phyloP scores from a whole-genome alignment of 306 rosid species.

The Senna siamea region DNA sequence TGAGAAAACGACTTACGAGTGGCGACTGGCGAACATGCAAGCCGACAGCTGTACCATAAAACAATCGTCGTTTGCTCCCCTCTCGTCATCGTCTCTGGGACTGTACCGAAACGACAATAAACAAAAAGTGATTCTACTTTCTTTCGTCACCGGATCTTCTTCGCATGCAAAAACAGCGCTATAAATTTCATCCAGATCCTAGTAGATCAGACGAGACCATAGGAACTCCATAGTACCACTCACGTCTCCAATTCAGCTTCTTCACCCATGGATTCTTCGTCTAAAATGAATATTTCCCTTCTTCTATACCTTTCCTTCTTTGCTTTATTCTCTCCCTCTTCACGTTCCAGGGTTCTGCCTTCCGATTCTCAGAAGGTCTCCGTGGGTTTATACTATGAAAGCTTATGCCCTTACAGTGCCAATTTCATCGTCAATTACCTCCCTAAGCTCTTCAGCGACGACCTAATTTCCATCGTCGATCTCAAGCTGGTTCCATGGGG shows the following conservation, averaged over 20 bases:
- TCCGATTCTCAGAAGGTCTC: slow-evolving; percentile 65
- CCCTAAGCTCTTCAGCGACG: slow-evolving; percentile 60
- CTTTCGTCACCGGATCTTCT: too few relatives aligned
- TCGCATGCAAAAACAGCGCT: slow-evolving; percentile 8
- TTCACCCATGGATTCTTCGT: slow-evolving; percentile 48
- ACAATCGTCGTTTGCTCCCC: too few relatives aligned
- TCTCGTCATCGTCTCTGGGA: too few relatives aligned
- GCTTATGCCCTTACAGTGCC: slow-evolving; percentile 80
- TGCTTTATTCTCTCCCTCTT: slow-evolving; percentile 40
- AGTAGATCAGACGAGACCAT: not conserved
- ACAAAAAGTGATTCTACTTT: too few relatives aligned
- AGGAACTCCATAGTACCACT: not conserved
- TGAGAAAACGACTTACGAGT: too few relatives aligned
- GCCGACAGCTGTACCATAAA: too few relatives aligned
- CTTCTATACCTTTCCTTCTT: slow-evolving; percentile 37
- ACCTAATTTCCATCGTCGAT: slow-evolving; percentile 66
- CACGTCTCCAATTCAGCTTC: slow-evolving; percentile 21
- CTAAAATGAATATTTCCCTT: slow-evolving; percentile 16
- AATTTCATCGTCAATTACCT: slow-evolving; percentile 69
- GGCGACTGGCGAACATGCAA: too few relatives aligned
- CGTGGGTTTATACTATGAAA: slow-evolving; percentile 73
- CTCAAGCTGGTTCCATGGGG: slow-evolving; percentile 92
- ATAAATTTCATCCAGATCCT: not conserved
- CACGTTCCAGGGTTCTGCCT: slow-evolving; percentile 33
- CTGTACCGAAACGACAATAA: not conserved